Conservation (phyloP, 139 green algal genomes). For the Coelastrella sp. region DNA sequence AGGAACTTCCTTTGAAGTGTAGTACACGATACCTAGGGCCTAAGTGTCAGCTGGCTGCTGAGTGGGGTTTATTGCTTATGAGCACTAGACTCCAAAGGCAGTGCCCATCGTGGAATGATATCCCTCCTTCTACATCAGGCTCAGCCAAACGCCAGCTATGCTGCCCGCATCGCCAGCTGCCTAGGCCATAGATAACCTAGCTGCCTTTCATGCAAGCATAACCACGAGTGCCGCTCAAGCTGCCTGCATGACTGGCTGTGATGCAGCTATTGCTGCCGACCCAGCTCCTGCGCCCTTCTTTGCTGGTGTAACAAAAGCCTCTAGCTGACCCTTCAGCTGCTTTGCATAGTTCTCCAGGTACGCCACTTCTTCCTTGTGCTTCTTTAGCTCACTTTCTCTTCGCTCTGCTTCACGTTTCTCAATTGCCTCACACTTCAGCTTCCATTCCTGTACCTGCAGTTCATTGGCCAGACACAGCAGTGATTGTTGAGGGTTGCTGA, state of each 20-base stretch:
- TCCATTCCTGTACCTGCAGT: conserved; percentile 81
- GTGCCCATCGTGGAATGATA: too few relatives aligned
- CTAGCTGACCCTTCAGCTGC: conserved; percentile 88
- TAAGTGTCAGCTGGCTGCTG: too few relatives aligned
- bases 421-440: conserved; percentile 86
- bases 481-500: too few relatives aligned
- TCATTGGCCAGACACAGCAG: too few relatives aligned
- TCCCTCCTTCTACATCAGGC: too few relatives aligned
- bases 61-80: too few relatives aligned
- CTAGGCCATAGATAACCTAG: background rate
- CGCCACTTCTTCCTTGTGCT: conserved; percentile 88
- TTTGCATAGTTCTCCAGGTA: conserved; percentile 85
- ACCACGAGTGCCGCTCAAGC: background rate
- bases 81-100: too few relatives aligned
- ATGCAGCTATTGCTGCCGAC: background rate
- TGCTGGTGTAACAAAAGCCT: conserved; percentile 71
- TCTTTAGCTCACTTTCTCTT: conserved; percentile 84
- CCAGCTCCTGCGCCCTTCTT: conserved; percentile 63
- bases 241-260: conserved; percentile 21
- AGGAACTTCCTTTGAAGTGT: too few relatives aligned
- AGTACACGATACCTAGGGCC: too few relatives aligned
- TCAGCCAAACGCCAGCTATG: too few relatives aligned
- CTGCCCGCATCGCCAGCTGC: background rate
- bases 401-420: conserved; percentile 89
- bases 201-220: background rate